These are phyloP conservation scores for Fomitopsis serialis DNA, from an alignment of 768 basidiomycete genomes.

Conservation along the genomic window DNA sequence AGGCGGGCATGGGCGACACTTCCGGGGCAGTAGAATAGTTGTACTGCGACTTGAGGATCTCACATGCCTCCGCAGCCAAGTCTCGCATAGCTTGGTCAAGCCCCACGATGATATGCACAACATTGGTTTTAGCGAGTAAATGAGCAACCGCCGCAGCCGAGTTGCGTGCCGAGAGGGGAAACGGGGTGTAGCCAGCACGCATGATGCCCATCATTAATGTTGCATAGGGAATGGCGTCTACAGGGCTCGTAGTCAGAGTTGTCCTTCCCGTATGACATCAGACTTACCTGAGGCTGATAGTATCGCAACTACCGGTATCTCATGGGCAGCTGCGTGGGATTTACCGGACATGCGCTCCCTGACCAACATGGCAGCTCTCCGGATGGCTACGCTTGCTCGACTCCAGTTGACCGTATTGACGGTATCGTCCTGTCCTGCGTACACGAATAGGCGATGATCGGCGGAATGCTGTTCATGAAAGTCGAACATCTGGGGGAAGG, in stretches of 20 bases:
- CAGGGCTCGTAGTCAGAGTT: neutral
- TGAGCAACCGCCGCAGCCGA: conserved; percentile 26
- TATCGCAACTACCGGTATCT: conserved; percentile 22
- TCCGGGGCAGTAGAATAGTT: neutral
- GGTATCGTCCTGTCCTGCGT: conserved; percentile 9
- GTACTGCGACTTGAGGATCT: conserved; percentile 11
- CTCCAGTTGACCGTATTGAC: conserved; percentile 15
- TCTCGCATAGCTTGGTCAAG: conserved; percentile 20
- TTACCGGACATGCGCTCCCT: no score
- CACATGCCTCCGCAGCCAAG: conserved; percentile 16
- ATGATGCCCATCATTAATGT: conserved; percentile 13
- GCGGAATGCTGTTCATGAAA: conserved; percentile 26
- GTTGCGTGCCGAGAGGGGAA: conserved; percentile 31
- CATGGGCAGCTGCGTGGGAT: neutral
- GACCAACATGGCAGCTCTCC: no score
- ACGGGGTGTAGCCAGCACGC: conserved; percentile 17
- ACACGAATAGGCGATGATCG: conserved; percentile 28
- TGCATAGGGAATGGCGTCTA: conserved; percentile 23
- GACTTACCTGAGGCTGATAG: conserved; percentile 11
- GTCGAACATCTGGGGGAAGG: conserved; percentile 30
- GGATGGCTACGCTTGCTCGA: no score
- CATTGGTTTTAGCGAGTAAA: conserved; percentile 19
- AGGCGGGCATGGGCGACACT: conserved; percentile 8
- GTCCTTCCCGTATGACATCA: neutral
- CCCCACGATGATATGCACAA: conserved; percentile 23